Evolutionary conservation across 805 yeast genomes (phyloP).

Genomic region (Zygotorulaspora danielsina): DNA sequence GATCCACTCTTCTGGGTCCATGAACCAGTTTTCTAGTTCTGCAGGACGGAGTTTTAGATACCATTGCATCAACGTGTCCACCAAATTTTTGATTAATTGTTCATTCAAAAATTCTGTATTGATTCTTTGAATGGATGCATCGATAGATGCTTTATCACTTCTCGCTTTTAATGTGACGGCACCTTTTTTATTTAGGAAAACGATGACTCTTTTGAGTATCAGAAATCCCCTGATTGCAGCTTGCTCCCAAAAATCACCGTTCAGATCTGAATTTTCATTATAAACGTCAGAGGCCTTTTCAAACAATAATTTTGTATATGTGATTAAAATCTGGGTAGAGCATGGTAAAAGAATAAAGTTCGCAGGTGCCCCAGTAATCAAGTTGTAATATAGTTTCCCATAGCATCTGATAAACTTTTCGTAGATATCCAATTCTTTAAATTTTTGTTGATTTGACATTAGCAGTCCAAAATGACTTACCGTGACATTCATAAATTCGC

Average conservation of each 20-base stretch:
- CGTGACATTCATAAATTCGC: constrained; percentile 55
- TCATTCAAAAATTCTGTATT: constrained; percentile 55
- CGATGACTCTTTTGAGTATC: constrained; percentile 60
- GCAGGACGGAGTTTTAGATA: constrained; percentile 68
- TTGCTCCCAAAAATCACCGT: constrained; percentile 68
- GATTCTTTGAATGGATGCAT: constrained; percentile 50
- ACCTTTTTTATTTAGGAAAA: constrained; percentile 60
- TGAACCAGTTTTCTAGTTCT: constrained; percentile 76
- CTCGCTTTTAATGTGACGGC: constrained; percentile 61
- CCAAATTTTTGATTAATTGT: constrained; percentile 50
- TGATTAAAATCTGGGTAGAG: constrained; percentile 55
- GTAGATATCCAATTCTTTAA: constrained; percentile 40
- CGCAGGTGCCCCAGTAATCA: constrained; percentile 59
- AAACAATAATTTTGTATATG: constrained; percentile 57
- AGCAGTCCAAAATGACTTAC: constrained; percentile 58
- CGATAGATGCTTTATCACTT: constrained; percentile 61
- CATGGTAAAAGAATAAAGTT: constrained; percentile 66
- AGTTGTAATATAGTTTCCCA: constrained; percentile 63
- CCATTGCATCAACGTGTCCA: constrained; percentile 65
- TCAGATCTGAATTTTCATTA: constrained; percentile 46
- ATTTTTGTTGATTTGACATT: constrained; percentile 49
- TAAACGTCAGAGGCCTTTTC: constrained; percentile 64
- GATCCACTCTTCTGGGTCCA: constrained; percentile 92
- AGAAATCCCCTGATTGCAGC: constrained; percentile 62
- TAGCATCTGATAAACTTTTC: constrained; percentile 71